Conservation (phyloP, 495 filamentous ascomycete genomes). For the Halenospora varia region DNA sequence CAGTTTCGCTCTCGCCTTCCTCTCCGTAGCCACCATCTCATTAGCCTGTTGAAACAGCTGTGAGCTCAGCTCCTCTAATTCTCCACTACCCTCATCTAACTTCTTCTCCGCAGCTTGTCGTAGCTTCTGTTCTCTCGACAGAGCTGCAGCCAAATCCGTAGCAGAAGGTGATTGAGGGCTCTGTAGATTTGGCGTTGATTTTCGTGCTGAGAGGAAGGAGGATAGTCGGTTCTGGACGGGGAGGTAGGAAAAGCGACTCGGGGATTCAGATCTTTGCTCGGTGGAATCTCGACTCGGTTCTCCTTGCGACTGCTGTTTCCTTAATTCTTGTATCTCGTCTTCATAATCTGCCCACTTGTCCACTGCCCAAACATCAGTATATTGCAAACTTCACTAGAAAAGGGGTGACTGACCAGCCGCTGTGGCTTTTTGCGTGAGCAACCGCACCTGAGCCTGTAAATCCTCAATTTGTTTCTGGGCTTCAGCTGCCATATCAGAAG, state of each 20-base stretch:
- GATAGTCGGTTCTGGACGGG: constrained; percentile 48
- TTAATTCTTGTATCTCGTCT: constrained; percentile 60
- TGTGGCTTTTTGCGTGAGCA: constrained; percentile 72
- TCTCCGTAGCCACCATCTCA: constrained; percentile 92
- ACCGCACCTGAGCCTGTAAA: constrained; percentile 71
- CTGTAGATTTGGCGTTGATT: constrained; percentile 35
- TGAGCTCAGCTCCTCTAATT: constrained; percentile 86
- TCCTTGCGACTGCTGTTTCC: constrained; percentile 34
- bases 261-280: constrained; percentile 24
- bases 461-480: constrained; percentile 72
- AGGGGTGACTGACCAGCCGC: constrained; percentile 58
- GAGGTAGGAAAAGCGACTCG: constrained; percentile 36
- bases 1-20: constrained; percentile 71
- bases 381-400: neutral
- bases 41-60: constrained; percentile 91
- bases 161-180: constrained; percentile 27
- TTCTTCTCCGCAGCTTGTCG: constrained; percentile 72
- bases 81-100: constrained; percentile 64
- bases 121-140: constrained; percentile 66
- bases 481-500: constrained; percentile 25
- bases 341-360: constrained; percentile 93
- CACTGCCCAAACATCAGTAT: constrained; percentile 12
- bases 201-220: constrained; percentile 60
- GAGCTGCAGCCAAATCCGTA: constrained; percentile 61
- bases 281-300: constrained; percentile 34